Conservation (phyloP, 148 eudicot species). For the Rhododendron vialii region DNA sequence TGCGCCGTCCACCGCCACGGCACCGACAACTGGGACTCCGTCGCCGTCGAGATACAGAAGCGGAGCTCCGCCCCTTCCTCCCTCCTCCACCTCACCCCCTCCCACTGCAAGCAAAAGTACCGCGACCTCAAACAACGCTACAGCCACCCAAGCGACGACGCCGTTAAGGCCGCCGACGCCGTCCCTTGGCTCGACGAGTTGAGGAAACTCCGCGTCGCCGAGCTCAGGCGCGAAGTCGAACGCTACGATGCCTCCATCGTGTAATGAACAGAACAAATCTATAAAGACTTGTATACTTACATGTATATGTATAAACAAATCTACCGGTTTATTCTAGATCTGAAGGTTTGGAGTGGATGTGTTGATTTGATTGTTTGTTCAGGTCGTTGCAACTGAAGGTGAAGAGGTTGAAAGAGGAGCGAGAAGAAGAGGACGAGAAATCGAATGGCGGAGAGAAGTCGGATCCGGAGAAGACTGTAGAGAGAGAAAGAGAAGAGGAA, state of each 20-base stretch:
- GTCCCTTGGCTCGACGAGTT: conserved; percentile 49
- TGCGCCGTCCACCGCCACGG: conserved; percentile 68
- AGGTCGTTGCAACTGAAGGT: conserved; percentile 69
- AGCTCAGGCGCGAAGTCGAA: conserved; percentile 44
- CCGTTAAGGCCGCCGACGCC: no score
- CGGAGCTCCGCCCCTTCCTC: conserved; percentile 26
- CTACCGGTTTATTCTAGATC: background rate
- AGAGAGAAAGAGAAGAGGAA: conserved; percentile 12
- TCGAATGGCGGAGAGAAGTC: background rate
- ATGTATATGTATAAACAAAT: background rate
- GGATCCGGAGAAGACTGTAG: conserved; percentile 19
- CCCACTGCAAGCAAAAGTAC: conserved; percentile 36
- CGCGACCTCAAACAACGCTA: conserved; percentile 54
- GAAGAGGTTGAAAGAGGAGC: conserved; percentile 59
- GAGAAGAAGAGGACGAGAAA: conserved; percentile 30
- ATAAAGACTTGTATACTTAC: background rate
- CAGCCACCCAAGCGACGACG: conserved; percentile 9
- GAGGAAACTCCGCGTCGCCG: conserved; percentile 47
- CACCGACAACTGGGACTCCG: conserved; percentile 47
- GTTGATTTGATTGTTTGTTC: conserved; percentile 12
- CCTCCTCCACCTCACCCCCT: conserved; percentile 29
- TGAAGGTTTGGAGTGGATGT: conserved; percentile 9
- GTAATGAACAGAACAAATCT: conserved; percentile 21
- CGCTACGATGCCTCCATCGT: conserved; percentile 62
- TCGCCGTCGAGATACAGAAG: conserved; percentile 43